These are phyloP conservation scores for Ophiostoma ips DNA, from an alignment of 2,329 filamentous ascomycete species.

Conservation along the genomic window DNA sequence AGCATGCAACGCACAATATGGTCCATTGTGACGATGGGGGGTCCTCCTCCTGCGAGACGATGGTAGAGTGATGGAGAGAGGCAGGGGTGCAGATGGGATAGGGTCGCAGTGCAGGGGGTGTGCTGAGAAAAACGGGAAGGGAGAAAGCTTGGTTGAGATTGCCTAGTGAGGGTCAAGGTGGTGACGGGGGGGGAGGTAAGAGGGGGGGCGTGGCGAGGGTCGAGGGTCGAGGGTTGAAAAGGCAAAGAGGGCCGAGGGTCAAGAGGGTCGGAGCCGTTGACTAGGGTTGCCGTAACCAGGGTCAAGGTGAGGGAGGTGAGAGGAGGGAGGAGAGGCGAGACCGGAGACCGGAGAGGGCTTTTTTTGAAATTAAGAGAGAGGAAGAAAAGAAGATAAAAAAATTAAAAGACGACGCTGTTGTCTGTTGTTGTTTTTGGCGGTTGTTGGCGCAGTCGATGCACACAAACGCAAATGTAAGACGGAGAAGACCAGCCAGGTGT, in stretches of 20 bases:
- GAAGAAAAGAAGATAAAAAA: too few species aligned
- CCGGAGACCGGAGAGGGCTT: too few species aligned
- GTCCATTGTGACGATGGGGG: constrained; percentile 32
- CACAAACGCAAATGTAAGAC: too few species aligned
- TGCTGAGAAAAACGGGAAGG: neutral
- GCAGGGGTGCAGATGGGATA: neutral
- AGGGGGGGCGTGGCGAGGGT: neutral
- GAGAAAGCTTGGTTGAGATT: neutral
- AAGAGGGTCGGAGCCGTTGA: too few species aligned
- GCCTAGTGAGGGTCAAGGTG: too few species aligned
- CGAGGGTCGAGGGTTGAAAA: neutral
- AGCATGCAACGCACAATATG: constrained; percentile 48
- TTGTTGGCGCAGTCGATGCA: too few species aligned
- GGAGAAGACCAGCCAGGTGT: too few species aligned
- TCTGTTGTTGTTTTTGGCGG: too few species aligned
- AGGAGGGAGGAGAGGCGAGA: neutral
- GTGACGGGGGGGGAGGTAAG: too few species aligned
- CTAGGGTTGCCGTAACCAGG: too few species aligned
- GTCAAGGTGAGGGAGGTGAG: neutral
- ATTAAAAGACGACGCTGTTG: too few species aligned
- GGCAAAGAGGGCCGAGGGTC: too few species aligned
- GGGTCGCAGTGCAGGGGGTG: neutral
- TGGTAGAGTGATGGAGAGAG: neutral
- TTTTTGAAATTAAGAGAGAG: neutral
- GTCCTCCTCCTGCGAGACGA: neutral